Base-by-base conservation (phyloP, 345 rosid species). In the Ceriops tagal region DNA sequence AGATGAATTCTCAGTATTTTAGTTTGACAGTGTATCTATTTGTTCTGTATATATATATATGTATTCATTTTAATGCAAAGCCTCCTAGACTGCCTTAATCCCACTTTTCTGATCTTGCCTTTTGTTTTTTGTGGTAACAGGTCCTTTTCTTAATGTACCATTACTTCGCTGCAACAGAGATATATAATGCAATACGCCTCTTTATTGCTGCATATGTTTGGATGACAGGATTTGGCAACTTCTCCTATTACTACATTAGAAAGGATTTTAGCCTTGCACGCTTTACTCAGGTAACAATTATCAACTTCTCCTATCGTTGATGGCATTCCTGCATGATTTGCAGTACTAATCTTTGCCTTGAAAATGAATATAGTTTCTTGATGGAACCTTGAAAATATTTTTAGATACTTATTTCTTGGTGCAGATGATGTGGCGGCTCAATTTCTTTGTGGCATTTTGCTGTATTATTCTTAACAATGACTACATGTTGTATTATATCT, bases 371-470 rank as follows among this genome's bases (percentile, higher is more conserved):
- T 9, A 30, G 31, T 31, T 61, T 61, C 13, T 61, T 31, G 43
- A 61, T 31, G 24, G 31, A n/a, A 27, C 6, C 46, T 61, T 30
- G 35, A 53, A 34, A 59, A 71, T 72, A 15, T 64, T 28, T 68
- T 28, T 66, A 61, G 74, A 35, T 58, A 46, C 58, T 73, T 82
- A 55, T 67, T 62, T 49, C 70, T 67, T 84, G 56, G 69, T 84
- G 83, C 92, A 92, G 99, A 95, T 95, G 99, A 95, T 95, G 99
- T 95, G 98, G 99, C 88, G 98, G 78, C 92, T 95, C 27, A 95
- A 95, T 71, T 87, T 92, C 84, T 88, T 87, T 31, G 99, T 95
- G 73, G 90, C 89, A 69, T 90, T 95, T 75, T 81, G 90, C 82
- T 95, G 98, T 76, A 73, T 92, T 79, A 81, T 92, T 79, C 98